Conservation (phyloP, 2,329 filamentous ascomycete genomes). For the Endoconidiophora polonica region DNA sequence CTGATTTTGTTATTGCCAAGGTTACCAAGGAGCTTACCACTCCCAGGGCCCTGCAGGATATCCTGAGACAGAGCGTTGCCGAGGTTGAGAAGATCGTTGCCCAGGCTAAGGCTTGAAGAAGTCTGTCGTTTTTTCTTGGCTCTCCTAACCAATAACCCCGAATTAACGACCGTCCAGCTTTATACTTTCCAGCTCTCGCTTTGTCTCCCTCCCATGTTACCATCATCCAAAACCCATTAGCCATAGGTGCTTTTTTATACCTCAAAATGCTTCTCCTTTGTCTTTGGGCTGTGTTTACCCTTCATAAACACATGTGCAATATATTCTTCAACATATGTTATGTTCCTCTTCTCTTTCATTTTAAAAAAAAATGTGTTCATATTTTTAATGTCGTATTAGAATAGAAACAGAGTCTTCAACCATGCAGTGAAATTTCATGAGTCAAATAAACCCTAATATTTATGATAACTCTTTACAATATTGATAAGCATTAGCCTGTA, state of each 20-base stretch:
- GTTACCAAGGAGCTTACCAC: slow-evolving; percentile 98
- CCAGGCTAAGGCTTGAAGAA: slow-evolving; percentile 14
- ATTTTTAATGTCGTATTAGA: not conserved
- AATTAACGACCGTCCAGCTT: not conserved
- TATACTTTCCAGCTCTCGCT: not conserved
- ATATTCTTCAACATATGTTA: slow-evolving; percentile 7
- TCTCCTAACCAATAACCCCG: not conserved
- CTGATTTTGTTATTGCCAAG: slow-evolving; percentile 85
- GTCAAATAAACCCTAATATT: too few species aligned
- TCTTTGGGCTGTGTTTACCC: slow-evolving; percentile 37
- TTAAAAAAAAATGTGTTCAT: not conserved
- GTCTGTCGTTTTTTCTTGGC: not conserved
- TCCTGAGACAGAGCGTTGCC: slow-evolving; percentile 86
- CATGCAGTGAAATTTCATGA: too few species aligned
- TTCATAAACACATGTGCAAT: slow-evolving; percentile 29
- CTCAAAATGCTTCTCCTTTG: slow-evolving; percentile 15
- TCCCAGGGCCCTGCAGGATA: slow-evolving; percentile 93
- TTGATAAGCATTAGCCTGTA: too few species aligned
- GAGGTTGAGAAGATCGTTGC: slow-evolving; percentile 72
- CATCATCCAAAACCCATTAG: not conserved
- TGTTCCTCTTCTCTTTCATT: not conserved
- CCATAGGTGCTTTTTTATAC: not conserved
- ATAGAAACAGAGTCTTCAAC: not conserved
- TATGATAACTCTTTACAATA: too few species aligned
- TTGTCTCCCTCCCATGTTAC: not conserved